phyloP scores from a whole-genome alignment of 2,329 filamentous ascomycete species.

The Pseudogymnoascus sp. region DNA sequence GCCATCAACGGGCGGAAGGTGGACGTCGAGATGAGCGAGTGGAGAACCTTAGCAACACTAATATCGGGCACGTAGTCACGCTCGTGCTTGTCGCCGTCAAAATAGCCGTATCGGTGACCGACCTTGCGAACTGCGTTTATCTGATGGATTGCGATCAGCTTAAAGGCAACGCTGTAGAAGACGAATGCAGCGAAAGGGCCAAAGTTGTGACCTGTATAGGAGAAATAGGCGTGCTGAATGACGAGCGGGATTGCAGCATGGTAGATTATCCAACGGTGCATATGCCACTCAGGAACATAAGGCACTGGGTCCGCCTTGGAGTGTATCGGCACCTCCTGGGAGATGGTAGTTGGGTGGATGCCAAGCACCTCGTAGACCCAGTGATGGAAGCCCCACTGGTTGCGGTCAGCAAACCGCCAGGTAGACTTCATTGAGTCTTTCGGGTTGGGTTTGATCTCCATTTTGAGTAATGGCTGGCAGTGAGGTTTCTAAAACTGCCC shows the following conservation, averaged over 20 bases:
- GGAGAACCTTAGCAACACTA: constrained; percentile 21
- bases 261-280: constrained; percentile 30
- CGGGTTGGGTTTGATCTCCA: constrained; percentile 1
- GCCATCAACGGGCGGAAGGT: constrained; percentile 22
- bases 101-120: constrained; percentile 29
- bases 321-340: constrained; percentile 27
- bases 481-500: neutral
- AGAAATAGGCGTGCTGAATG: constrained; percentile 23
- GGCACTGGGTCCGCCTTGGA: constrained; percentile 30
- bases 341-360: constrained; percentile 9
- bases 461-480: neutral
- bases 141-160: constrained; percentile 27
- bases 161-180: constrained; percentile 30
- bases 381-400: constrained; percentile 9
- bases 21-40: constrained; percentile 21
- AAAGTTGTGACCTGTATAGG: constrained; percentile 18
- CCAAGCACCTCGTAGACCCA: constrained; percentile 13
- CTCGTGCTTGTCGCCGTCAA: constrained; percentile 30
- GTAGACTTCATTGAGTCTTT: constrained; percentile 19
- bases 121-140: constrained; percentile 27
- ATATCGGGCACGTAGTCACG: constrained; percentile 32
- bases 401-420: constrained; percentile 12
- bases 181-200: constrained; percentile 21
- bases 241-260: constrained; percentile 27
- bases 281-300: constrained; percentile 25